Evolutionary conservation across 192 early-diverging fungal genomes (phyloP).

Genomic region (Funneliformis mosseae): DNA sequence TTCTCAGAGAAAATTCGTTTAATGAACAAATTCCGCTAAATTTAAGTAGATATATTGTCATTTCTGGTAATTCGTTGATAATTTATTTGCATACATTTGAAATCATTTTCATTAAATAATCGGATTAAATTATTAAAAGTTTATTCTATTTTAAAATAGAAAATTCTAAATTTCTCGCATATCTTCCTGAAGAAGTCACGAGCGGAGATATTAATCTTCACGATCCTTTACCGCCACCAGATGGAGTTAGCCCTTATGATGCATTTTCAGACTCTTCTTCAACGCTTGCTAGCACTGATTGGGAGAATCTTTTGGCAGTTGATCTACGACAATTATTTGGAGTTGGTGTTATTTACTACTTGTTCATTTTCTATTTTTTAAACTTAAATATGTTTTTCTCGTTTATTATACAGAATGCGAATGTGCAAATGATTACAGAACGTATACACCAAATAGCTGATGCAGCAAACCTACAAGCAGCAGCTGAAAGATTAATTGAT

Average conservation of each 20-base stretch:
- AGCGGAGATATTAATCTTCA: constrained; percentile 55
- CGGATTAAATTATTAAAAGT: constrained; percentile 18
- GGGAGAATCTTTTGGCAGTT: not conserved
- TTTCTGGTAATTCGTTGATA: constrained; percentile 37
- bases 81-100: constrained; percentile 20
- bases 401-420: constrained; percentile 6
- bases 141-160: constrained; percentile 34
- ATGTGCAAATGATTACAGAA: not conserved
- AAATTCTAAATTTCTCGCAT: constrained; percentile 46
- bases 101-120: not conserved
- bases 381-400: not conserved
- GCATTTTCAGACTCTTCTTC: not conserved
- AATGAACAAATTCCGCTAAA: constrained; percentile 41
- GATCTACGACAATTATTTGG: not conserved
- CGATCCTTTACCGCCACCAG: constrained; percentile 68
- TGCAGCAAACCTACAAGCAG: not conserved
- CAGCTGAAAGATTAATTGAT: constrained; percentile 12
- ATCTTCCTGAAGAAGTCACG: constrained; percentile 54
- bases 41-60: constrained; percentile 49
- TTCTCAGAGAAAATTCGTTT: not conserved
- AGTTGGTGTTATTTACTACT: not conserved
- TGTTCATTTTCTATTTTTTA: not conserved
- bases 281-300: not conserved
- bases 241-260: constrained; percentile 16
- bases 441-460: constrained; percentile 19